A percentile compares a stretch with the other conserved stretches of the same genome.
phyloP scores from a whole-genome alignment of 768 basidiomycete genomes.

The Gloeostereum incarnatum region DNA sequence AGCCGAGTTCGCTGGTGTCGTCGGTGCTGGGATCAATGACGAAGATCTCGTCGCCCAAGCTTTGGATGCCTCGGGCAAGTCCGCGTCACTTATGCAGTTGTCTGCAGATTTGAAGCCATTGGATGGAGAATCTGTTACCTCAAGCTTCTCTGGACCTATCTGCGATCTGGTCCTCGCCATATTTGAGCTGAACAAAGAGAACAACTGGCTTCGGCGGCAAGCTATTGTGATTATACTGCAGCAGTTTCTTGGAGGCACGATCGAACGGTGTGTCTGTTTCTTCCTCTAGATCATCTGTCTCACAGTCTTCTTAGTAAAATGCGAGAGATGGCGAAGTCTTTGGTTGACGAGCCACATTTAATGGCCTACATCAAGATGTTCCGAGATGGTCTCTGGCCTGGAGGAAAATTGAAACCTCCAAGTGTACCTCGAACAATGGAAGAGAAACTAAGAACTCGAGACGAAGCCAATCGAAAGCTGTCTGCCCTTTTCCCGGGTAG shows the following conservation, averaged over 20 bases:
- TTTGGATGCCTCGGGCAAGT: conserved; percentile 59
- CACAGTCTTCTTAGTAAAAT: conserved; percentile 58
- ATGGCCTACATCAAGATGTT: conserved; percentile 58
- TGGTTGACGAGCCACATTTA: conserved; percentile 63
- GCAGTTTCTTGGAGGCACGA: conserved; percentile 91
- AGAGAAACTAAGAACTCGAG: conserved; percentile 72
- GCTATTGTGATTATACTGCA: conserved; percentile 96
- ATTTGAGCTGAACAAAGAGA: conserved; percentile 92
- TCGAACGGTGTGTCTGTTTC: conserved; percentile 64
- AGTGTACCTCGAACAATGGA: conserved; percentile 62
- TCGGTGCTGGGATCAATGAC: conserved; percentile 68
- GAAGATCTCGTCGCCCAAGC: conserved; percentile 82
- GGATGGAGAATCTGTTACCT: conserved; percentile 83
- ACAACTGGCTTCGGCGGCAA: conserved; percentile 93
- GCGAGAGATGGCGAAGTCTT: conserved; percentile 61
- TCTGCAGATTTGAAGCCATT: conserved; percentile 73
- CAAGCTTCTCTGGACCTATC: conserved; percentile 87
- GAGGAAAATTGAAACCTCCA: conserved; percentile 61
- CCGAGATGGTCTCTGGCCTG: conserved; percentile 76
- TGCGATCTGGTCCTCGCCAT: conserved; percentile 89
- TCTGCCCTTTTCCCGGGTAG: conserved; percentile 87
- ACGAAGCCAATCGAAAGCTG: conserved; percentile 86
- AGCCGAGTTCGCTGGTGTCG: conserved; percentile 80
- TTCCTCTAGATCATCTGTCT: conserved; percentile 4
- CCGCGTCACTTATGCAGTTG: conserved; percentile 55